A percentile compares a stretch with the other conserved stretches of the same genome.
phyloP scores from a whole-genome alignment of 2,329 filamentous ascomycete species.

The Helotiales sp. region DNA sequence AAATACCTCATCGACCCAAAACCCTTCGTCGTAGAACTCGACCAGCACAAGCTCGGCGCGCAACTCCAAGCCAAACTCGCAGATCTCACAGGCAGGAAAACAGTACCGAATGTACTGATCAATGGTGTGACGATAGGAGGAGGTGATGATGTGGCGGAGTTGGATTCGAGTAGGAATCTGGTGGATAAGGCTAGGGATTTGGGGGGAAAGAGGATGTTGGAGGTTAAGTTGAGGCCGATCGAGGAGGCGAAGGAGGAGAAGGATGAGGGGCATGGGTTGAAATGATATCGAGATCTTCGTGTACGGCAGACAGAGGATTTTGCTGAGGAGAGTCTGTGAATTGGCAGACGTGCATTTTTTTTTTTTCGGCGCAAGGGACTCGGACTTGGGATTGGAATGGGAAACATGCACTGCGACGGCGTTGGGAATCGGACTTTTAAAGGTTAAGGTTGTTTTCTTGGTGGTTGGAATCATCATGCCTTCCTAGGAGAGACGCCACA shows the following conservation, averaged over 20 bases:
- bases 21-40: constrained; percentile 89
- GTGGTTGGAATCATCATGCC: background rate
- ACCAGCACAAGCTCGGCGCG: constrained; percentile 76
- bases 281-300: constrained; percentile 1
- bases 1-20: constrained; percentile 82
- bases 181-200: constrained; percentile 73
- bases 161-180: constrained; percentile 71
- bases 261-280: constrained; percentile 15
- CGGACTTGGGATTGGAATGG: background rate
- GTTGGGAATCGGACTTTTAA: constrained; percentile 3
- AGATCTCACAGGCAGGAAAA: constrained; percentile 77
- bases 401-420: constrained; percentile 24
- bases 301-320: background rate
- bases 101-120: constrained; percentile 91
- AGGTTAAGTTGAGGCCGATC: constrained; percentile 13
- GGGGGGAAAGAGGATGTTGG: constrained; percentile 65
- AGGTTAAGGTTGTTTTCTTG: background rate
- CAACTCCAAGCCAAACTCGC: constrained; percentile 74
- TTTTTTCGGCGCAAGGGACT: constrained; percentile 21
- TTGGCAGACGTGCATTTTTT: constrained; percentile 3
- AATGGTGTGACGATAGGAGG: constrained; percentile 90
- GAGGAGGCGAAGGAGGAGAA: constrained; percentile 7
- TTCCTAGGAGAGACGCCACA: background rate
- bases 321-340: background rate
- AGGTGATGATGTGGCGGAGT: constrained; percentile 78